Evolutionary conservation across 805 yeast species (phyloP).

Genomic region (Monosporozyma siamensis): DNA sequence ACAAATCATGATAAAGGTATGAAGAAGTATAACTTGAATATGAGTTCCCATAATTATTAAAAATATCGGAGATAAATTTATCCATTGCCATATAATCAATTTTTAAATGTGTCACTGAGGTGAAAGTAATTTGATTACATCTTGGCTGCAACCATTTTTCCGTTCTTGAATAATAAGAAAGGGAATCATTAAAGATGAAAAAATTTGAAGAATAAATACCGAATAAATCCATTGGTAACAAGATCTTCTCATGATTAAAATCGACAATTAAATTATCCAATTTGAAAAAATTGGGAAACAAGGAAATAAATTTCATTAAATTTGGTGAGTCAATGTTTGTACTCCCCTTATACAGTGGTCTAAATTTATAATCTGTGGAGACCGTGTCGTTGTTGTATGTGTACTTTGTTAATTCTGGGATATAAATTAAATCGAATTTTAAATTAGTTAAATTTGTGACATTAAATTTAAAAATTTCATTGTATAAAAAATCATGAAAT

Average conservation of each 20-base stretch:
- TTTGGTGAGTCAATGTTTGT: neutral
- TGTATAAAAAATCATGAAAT: neutral
- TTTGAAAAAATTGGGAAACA: neutral
- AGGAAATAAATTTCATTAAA: neutral
- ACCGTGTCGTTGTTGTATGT: neutral
- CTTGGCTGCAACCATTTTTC: conserved; percentile 8
- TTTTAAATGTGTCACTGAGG: conserved; percentile 8
- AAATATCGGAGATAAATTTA: conserved; percentile 12
- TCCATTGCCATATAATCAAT: conserved; percentile 18
- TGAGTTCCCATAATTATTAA: conserved; percentile 3
- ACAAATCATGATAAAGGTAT: too few relatives aligned
- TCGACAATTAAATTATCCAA: conserved; percentile 9
- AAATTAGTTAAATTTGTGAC: neutral
- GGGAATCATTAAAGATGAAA: conserved; percentile 4
- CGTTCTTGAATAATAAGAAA: too few relatives aligned
- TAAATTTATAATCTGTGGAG: neutral
- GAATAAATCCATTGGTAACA: conserved; percentile 8
- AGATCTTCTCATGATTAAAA: neutral
- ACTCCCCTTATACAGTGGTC: conserved; percentile 2
- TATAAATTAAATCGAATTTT: neutral
- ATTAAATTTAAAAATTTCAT: neutral
- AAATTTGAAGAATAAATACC: conserved; percentile 11
- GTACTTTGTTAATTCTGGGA: neutral
- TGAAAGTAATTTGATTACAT: conserved; percentile 12
- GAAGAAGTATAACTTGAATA: neutral